These are phyloP conservation scores for Diphasiastrum complanatum DNA, from an alignment of 83 land plant species.

Conservation along the genomic window DNA sequence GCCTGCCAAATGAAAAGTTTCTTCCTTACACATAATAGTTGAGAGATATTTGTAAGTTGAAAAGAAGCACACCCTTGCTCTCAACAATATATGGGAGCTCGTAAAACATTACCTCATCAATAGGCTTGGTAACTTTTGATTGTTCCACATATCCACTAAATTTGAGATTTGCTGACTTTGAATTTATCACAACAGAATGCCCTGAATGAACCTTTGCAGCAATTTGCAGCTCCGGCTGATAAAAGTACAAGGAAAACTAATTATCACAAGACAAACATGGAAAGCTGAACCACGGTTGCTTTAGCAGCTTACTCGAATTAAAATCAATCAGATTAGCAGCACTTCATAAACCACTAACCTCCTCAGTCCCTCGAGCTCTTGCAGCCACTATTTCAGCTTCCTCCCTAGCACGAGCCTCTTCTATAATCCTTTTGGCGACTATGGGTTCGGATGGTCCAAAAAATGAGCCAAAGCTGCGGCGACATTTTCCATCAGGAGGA, in stretches of 20 bases:
- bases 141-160: background rate
- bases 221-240: background rate
- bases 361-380: slow-evolving; percentile 21
- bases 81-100: no score
- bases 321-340: background rate
- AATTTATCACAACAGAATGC: no score
- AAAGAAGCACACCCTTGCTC: background rate
- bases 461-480: slow-evolving; percentile 83
- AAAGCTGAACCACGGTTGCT: background rate
- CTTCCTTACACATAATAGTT: background rate
- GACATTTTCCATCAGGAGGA: slow-evolving; percentile 5
- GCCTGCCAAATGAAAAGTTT: slow-evolving; percentile 30
- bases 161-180: background rate
- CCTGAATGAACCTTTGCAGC: background rate
- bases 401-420: slow-evolving; percentile 55
- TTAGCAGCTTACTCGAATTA: background rate
- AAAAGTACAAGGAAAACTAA: background rate
- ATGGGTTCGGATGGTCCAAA: slow-evolving; percentile 85
- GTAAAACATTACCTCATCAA: background rate
- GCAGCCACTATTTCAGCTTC: slow-evolving; percentile 44
- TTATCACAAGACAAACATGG: background rate
- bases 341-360: slow-evolving; percentile 10
- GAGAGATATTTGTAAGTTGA: background rate
- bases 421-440: slow-evolving; percentile 71
- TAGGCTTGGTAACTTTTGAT: slow-evolving; percentile 14